Evolutionary conservation across 805 yeast genomes (phyloP), one percentile per base, ranked within the genome.

Genomic region (Komagataella pastoris): DNA sequence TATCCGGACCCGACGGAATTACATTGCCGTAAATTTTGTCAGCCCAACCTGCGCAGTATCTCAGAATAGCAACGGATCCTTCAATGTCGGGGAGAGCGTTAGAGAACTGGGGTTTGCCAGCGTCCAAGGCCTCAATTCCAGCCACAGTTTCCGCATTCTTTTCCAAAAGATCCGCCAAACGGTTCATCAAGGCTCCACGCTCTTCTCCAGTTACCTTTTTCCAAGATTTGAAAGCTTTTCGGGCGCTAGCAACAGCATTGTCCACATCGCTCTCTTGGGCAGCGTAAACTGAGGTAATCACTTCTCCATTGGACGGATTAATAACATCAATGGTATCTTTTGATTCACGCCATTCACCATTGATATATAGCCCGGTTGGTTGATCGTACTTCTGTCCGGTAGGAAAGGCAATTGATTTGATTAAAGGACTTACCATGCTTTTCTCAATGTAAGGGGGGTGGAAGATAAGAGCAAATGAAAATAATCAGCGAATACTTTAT

Each of bases 31-130:
- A 60, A 44, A 77, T 65, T 59, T 78, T 78, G 64, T 79, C 83
- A 44, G 81, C 79, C 81, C 81, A 77, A 24, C 82, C 83, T 40
- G 81, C 83, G 64, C 73, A 79, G 64, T 77, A 79, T 54, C 74
- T 68, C 57, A 75, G 68, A 51, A 72, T 72, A 46, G 59, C 65
- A 51, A 73, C 70, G 54, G 75, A 69, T 54, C 73, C 74, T 36
- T 66, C 73, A 24, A 79, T 67, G 57, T 79, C 83, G 53, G 65
- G 71, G 17, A 64, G 65, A 8, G 83, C 77, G 59, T 79, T 78
- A 50, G 64, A 59, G 23, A 65, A 68, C 50, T 67, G 61, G 48
- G 81, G 74, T 59, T 77, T 79, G 61, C 84, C 84, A 47, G 79
- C 71, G 59, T 79, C 84, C 59, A 71, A 65, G 7, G 81, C 65